Evolutionary conservation across 805 yeast genomes (phyloP), one percentile per base, ranked within the genome.

Genomic region (Lipomyces japonicus): DNA sequence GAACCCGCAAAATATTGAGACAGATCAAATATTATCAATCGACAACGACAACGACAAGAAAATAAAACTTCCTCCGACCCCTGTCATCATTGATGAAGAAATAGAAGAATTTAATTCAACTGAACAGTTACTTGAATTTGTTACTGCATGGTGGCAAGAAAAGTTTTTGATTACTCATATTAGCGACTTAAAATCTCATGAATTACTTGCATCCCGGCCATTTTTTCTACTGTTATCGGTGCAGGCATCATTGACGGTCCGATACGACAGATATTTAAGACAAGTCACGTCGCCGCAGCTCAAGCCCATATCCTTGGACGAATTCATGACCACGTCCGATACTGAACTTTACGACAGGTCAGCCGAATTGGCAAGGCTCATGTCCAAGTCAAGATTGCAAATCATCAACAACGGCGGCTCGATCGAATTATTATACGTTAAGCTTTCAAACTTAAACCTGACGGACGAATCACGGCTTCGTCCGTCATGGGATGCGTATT

Each of bases 401-500:
- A 71, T 87, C 45, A 71, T 81, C 52, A 84, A 85, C 67, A 70
- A 71, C 21, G 63, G 74, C 2, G 59, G 50, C 12, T 58, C 75
- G 46, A 52, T 70, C 2, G 67, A 63, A 22, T 67, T 68, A 14
- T 66, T 80, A 16, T 67, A 68, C 44, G 53, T 60, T 0, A 68
- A 69, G 26, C 66, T 81, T 1, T 60, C 68, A n/a, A 55, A 64
- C 5, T 61, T 79, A 10, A 64, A 79, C 50, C 57, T 81, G 7
- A 50, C 66, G 51, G 82, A 87, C 44, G 66, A 71, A 19, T 70
- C 79, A 19, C 70, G 95, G 31, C 71, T 87, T 30, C 71, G 99
- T 48, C 99, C 99, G 1, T 78, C 82, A 2, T 93, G 99, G 99
- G 98, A 93, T 65, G 78, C 91, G 1, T 93, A 93, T 65, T 93